Conservation (phyloP, 2,329 filamentous ascomycete species). For the Periconia sp. region DNA sequence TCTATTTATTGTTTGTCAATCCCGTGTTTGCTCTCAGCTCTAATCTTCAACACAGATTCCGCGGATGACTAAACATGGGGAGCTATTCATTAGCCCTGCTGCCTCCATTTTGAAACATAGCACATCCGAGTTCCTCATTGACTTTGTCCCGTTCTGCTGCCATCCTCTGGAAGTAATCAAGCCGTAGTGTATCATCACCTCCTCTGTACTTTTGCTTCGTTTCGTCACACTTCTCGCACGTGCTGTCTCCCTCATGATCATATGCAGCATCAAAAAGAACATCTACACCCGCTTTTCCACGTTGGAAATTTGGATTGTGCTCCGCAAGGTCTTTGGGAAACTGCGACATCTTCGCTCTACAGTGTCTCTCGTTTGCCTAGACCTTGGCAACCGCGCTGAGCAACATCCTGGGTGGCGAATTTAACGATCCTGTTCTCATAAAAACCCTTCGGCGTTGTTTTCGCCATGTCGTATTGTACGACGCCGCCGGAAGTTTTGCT, state of each 20-base stretch:
- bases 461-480: constrained; percentile 8
- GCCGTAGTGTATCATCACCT: constrained; percentile 5
- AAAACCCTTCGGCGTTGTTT: background rate
- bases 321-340: constrained; percentile 7
- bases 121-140: constrained; percentile 11
- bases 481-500: constrained; percentile 9
- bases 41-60: no score
- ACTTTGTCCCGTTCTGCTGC: constrained; percentile 1
- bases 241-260: constrained; percentile 7
- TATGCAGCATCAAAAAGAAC: constrained; percentile 14
- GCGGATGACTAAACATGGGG: no score
- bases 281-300: constrained; percentile 6
- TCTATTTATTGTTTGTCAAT: no score
- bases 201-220: background rate
- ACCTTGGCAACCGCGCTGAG: constrained; percentile 7
- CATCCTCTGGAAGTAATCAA: constrained; percentile 3
- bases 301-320: constrained; percentile 6
- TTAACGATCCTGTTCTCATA: constrained; percentile 1
- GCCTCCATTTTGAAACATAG: constrained; percentile 14
- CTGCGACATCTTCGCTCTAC: background rate
- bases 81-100: no score
- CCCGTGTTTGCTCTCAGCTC: no score
- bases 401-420: constrained; percentile 2
- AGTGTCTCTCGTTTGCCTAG: background rate
- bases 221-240: constrained; percentile 6